phyloP scores from a whole-genome alignment of 768 basidiomycete genomes.

The Rhodotorula kratochvilovae region DNA sequence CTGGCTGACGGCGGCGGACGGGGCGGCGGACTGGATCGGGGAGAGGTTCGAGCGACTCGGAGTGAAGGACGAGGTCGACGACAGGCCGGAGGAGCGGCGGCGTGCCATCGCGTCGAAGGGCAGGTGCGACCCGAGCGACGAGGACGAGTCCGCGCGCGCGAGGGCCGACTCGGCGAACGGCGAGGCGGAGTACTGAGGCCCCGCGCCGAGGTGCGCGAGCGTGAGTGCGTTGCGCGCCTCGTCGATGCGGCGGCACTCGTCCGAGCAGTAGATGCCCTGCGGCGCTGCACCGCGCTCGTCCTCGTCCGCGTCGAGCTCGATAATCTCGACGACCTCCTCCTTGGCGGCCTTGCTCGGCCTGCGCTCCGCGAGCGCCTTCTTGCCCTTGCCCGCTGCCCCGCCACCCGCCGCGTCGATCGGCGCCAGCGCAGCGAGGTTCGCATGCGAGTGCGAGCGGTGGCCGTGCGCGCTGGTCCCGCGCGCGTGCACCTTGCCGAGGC shows the following conservation, averaged over 20 bases:
- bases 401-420: not conserved
- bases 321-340: conserved; percentile 13
- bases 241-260: conserved; percentile 29
- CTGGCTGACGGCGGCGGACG: conserved; percentile 6
- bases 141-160: not conserved
- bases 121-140: not conserved
- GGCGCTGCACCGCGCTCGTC: not conserved
- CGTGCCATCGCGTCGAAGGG: conserved; percentile 5
- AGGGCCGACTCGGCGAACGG: not conserved
- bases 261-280: conserved; percentile 29
- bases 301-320: conserved; percentile 1
- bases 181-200: not conserved
- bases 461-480: not conserved
- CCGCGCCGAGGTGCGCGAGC: conserved; percentile 11
- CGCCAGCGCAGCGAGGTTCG: conserved; percentile 12
- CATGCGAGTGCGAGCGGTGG: conserved; percentile 6
- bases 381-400: not conserved
- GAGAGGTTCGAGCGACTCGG: conserved; percentile 7
- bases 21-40: conserved; percentile 14
- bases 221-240: conserved; percentile 25
- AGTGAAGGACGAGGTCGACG: conserved; percentile 2
- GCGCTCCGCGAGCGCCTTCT: conserved; percentile 1
- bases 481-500: not conserved
- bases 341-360: conserved; percentile 1
- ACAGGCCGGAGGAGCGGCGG: conserved; percentile 21